Percentiles rank a stretch among this genome's conserved stretches.
These are phyloP conservation scores for Aspergillus diversus DNA, from an alignment of 495 filamentous ascomycete genomes.

Conservation along the genomic window DNA sequence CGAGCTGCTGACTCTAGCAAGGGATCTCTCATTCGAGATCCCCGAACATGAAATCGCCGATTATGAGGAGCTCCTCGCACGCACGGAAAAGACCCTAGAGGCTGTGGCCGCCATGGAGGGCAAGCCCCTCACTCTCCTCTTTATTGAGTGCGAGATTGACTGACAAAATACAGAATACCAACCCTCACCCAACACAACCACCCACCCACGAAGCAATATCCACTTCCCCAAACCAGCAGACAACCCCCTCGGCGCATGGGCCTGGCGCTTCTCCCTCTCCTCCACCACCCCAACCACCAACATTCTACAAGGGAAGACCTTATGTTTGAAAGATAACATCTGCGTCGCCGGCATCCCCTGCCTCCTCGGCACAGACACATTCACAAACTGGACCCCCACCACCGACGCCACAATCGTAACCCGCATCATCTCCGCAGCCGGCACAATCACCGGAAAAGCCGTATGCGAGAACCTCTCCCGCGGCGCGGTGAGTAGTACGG, in stretches of 20 bases:
- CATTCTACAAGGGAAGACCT: constrained; percentile 77
- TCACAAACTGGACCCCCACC: constrained; percentile 42
- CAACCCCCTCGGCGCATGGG: constrained; percentile 3
- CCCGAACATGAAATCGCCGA: background rate
- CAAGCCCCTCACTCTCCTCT: background rate
- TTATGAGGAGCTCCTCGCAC: background rate
- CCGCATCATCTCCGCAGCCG: constrained; percentile 50
- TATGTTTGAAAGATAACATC: constrained; percentile 62
- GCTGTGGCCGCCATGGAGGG: background rate
- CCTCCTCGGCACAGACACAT: constrained; percentile 40
- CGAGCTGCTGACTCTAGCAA: background rate
- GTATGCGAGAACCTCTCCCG: constrained; percentile 54
- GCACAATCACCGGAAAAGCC: constrained; percentile 45
- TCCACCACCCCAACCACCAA: constrained; percentile 41
- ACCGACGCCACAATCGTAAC: constrained; percentile 53
- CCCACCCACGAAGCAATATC: background rate
- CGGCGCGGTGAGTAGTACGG: constrained; percentile 47
- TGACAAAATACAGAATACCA: constrained; percentile 1
- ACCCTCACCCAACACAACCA: background rate
- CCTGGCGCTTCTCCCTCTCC: background rate
- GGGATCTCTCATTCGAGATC: background rate
- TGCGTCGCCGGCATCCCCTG: constrained; percentile 45
- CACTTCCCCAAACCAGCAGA: constrained; percentile 4
- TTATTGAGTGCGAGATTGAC: background rate
- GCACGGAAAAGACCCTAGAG: background rate